Evolutionary conservation across 2,329 filamentous ascomycete genomes (phyloP).

Genomic region (Ophiostoma sp.): DNA sequence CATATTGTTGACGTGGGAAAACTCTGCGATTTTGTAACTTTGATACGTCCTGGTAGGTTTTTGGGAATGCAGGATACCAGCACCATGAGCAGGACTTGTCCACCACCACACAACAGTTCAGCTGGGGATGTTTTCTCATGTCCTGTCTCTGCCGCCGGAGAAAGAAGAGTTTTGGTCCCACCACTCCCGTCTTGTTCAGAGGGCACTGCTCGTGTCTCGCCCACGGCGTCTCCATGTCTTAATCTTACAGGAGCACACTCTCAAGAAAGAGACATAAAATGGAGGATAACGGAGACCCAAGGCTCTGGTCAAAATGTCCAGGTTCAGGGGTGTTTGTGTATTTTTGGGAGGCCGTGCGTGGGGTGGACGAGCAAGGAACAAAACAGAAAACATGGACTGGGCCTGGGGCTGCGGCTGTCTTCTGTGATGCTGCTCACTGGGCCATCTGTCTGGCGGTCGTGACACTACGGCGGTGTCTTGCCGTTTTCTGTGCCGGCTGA

Average conservation of each 20-base stretch:
- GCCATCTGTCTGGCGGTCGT: neutral
- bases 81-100: neutral
- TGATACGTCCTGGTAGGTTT: neutral
- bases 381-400: neutral
- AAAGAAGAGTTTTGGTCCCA: neutral
- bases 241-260: neutral
- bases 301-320: neutral
- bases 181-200: neutral
- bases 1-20: neutral
- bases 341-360: conserved; percentile 13
- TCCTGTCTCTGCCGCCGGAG: neutral
- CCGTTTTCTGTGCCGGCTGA: neutral
- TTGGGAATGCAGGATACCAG: neutral
- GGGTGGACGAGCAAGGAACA: neutral
- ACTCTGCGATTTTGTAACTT: neutral
- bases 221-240: neutral
- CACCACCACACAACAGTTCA: neutral
- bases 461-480: neutral
- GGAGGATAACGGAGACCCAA: neutral
- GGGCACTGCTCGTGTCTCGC: neutral
- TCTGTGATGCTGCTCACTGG: neutral
- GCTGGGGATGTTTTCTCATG: neutral
- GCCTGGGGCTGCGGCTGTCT: neutral
- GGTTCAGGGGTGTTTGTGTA: conserved; percentile 18
- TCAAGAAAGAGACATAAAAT: neutral